Evolutionary conservation across 371 early-diverging fungal genomes (phyloP), one percentile per base, ranked within the genome.

Genomic region (Mortierella polycephala): DNA sequence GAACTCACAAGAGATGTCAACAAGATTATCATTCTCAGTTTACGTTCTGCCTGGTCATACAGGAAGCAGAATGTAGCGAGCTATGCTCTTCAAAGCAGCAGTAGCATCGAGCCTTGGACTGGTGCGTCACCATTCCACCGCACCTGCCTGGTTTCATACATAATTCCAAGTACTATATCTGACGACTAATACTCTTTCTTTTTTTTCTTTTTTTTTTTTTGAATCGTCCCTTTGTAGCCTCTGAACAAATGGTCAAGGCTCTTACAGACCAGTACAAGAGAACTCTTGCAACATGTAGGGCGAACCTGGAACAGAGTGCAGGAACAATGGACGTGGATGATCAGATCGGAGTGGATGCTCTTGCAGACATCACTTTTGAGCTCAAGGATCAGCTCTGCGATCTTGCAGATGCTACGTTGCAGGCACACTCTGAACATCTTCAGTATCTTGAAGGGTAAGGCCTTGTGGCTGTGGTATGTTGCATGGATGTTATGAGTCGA

Each of bases 41-140:
- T 76, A 46, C 71, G 71, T 1, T 67, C 67, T 12, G 76, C 76
- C 1, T 76, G 76, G 76, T 71, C 51, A 20, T 76, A 71, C 44
- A 62, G 76, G 42, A 62, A 44, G n/a, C 56, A 67, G 52, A 71
- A 71, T 14, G 54, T 57, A 23, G 59, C 54, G 42, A 76, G 42
- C 52, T 76, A 76, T 41, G 56, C 67, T 7, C 61, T 76, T 14
- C 47, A 64, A 2, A 59, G 21, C 54, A 63, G 60, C 41, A 61
- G 64, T 37, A 60, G 57, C 44, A 7, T 67, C 9, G 76, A 71
- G 55, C 71, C 76, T 9, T 76, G 76, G 76, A 76, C 76, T 55
- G 76, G 76, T 75, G 41, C 10, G 74, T 56, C 20, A n/a, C 18
- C 44, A 30, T 18, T 56, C 16, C 8, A 14, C 14, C 18, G 20